These are phyloP conservation scores for Candida nanaspora DNA, from an alignment of 805 yeast genomes.

Conservation along the genomic window DNA sequence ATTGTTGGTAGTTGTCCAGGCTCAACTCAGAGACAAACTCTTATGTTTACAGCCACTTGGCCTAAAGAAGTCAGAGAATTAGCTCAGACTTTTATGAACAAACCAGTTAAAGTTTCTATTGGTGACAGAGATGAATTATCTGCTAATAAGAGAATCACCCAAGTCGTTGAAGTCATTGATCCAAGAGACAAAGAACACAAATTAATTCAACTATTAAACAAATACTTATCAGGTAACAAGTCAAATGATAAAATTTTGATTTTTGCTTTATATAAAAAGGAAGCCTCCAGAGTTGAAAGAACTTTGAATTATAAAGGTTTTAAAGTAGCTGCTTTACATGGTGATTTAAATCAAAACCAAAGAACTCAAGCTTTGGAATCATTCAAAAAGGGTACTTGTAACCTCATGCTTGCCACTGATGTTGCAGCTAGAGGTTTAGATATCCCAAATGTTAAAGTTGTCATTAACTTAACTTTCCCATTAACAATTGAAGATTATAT, in stretches of 20 bases:
- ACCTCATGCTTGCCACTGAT: slow-evolving; percentile 87
- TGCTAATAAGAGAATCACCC: slow-evolving; percentile 92
- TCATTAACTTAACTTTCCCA: slow-evolving; percentile 89
- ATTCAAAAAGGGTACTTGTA: slow-evolving; percentile 75
- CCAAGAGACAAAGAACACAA: slow-evolving; percentile 73
- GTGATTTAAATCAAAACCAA: slow-evolving; percentile 88
- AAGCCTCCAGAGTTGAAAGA: slow-evolving; percentile 86
- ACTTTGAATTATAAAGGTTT: slow-evolving; percentile 67
- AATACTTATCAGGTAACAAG: slow-evolving; percentile 61
- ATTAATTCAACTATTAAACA: slow-evolving; percentile 60
- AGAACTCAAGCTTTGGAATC: slow-evolving; percentile 81
- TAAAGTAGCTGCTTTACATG: slow-evolving; percentile 89
- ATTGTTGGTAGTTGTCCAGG: slow-evolving; percentile 58
- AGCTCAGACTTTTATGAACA: slow-evolving; percentile 76
- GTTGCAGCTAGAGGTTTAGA: slow-evolving; percentile 97
- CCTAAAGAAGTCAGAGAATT: slow-evolving; percentile 96
- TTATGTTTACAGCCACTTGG: slow-evolving; percentile 99
- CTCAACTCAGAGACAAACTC: slow-evolving; percentile 61
- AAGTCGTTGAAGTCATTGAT: slow-evolving; percentile 88
- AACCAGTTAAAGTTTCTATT: slow-evolving; percentile 84
- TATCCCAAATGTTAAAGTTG: slow-evolving; percentile 79
- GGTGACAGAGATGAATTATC: slow-evolving; percentile 92
- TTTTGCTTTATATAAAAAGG: slow-evolving; percentile 94
- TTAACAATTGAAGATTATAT: slow-evolving; percentile 76
- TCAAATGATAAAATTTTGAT: slow-evolving; percentile 78